Conservation (phyloP, 192 early-diverging fungal species). For the Spizellomyces punctatus region DNA sequence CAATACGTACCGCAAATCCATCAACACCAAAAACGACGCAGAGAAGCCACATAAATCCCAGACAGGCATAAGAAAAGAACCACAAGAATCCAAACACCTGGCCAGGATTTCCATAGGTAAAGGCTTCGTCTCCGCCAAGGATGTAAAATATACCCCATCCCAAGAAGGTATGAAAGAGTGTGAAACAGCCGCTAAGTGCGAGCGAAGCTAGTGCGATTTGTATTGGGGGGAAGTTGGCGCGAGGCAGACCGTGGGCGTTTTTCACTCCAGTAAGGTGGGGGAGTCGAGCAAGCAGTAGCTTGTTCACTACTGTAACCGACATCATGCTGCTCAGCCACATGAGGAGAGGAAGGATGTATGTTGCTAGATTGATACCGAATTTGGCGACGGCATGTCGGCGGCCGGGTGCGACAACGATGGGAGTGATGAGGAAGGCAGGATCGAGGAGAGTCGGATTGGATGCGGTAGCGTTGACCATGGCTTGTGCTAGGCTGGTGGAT, state of each 20-base stretch:
- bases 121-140: slow-evolving; percentile 11
- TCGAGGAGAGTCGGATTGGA: slow-evolving; percentile 4
- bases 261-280: slow-evolving; percentile 25
- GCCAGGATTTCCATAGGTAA: slow-evolving; percentile 4
- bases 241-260: neutral
- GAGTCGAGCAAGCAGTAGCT: slow-evolving; percentile 16
- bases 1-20: slow-evolving; percentile 7
- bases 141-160: slow-evolving; percentile 4
- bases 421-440: slow-evolving; percentile 17
- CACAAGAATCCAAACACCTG: slow-evolving; percentile 15
- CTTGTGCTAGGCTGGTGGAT: neutral
- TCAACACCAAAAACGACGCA: slow-evolving; percentile 11
- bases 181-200: neutral
- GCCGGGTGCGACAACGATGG: slow-evolving; percentile 3
- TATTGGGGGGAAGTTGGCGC: neutral
- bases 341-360: slow-evolving; percentile 20
- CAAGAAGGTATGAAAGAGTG: slow-evolving; percentile 9
- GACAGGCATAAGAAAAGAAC: slow-evolving; percentile 22
- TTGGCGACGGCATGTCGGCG: slow-evolving; percentile 6
- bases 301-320: slow-evolving; percentile 20
- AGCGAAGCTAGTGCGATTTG: slow-evolving; percentile 16
- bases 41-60: slow-evolving; percentile 10
- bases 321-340: slow-evolving; percentile 27
- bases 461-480: slow-evolving; percentile 9
- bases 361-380: slow-evolving; percentile 22